These are phyloP conservation scores for Mycosarcoma maydis DNA, from an alignment of 1,284 basidiomycete species.

Conservation along the genomic window DNA sequence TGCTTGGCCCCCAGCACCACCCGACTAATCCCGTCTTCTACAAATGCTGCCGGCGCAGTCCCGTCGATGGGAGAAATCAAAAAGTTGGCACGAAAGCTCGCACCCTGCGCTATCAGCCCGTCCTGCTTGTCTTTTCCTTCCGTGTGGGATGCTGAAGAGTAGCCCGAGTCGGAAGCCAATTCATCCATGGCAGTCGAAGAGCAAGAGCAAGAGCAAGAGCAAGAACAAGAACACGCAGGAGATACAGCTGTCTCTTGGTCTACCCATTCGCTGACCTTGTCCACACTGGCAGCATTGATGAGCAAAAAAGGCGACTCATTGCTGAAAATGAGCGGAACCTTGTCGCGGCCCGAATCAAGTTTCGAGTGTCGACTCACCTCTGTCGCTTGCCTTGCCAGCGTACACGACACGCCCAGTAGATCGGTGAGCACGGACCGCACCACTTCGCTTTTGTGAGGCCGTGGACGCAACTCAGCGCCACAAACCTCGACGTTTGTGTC, in stretches of 20 bases:
- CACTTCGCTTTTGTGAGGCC: conserved; percentile 18
- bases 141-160: conserved; percentile 24
- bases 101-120: conserved; percentile 6
- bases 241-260: not conserved
- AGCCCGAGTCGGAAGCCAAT: conserved; percentile 34
- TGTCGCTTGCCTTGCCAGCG: conserved; percentile 32
- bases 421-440: conserved; percentile 29
- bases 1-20: conserved; percentile 33
- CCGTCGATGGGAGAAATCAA: conserved; percentile 18
- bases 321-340: conserved; percentile 47
- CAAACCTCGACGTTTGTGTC: conserved; percentile 17
- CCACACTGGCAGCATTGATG: conserved; percentile 39
- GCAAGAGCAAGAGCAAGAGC: not conserved
- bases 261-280: conserved; percentile 40
- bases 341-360: conserved; percentile 21
- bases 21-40: conserved; percentile 28
- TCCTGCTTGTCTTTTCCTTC: not conserved
- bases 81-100: conserved; percentile 53
- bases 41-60: conserved; percentile 3
- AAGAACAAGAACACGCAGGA: not conserved
- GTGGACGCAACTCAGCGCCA: conserved; percentile 19
- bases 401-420: conserved; percentile 43
- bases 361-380: conserved; percentile 32
- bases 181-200: too few species aligned
- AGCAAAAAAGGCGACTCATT: conserved; percentile 58